Conservation (phyloP, 2,329 filamentous ascomycete species). For the Calonectria ilicicola region DNA sequence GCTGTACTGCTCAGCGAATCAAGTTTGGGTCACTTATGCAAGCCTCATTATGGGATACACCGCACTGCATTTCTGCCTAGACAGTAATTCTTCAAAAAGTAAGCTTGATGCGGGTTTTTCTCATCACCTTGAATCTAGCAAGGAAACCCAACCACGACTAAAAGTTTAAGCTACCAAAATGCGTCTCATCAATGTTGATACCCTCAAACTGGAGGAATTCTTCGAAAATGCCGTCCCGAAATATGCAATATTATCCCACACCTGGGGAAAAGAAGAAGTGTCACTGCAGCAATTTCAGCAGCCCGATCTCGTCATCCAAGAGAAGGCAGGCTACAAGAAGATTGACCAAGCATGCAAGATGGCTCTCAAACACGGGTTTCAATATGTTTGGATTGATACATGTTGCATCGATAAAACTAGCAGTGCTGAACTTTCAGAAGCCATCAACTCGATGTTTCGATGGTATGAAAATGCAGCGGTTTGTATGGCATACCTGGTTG, state of each 20-base stretch:
- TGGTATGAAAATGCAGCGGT: neutral
- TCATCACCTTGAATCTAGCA: too few species aligned
- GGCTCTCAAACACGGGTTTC: neutral
- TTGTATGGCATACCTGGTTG: neutral
- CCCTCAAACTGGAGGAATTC: neutral
- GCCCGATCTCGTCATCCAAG: neutral
- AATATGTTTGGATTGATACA: neutral
- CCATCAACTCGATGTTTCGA: slow-evolving; percentile 15
- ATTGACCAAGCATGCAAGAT: neutral
- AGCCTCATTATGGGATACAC: neutral
- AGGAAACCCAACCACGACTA: too few species aligned
- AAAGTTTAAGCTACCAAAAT: neutral
- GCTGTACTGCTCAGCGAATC: neutral
- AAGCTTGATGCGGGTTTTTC: too few species aligned
- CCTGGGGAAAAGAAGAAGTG: slow-evolving; percentile 1
- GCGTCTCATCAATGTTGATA: neutral
- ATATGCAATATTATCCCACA: slow-evolving; percentile 11
- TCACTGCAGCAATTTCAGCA: neutral
- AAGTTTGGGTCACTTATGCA: neutral
- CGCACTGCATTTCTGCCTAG: neutral
- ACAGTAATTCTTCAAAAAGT: neutral
- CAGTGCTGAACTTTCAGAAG: neutral
- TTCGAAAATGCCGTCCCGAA: neutral
- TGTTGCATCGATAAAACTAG: slow-evolving; percentile 12
- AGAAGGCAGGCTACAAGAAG: neutral